Conservation (phyloP, 225 moss, liverwort and hornwort species). For the Bryum argenteum region DNA sequence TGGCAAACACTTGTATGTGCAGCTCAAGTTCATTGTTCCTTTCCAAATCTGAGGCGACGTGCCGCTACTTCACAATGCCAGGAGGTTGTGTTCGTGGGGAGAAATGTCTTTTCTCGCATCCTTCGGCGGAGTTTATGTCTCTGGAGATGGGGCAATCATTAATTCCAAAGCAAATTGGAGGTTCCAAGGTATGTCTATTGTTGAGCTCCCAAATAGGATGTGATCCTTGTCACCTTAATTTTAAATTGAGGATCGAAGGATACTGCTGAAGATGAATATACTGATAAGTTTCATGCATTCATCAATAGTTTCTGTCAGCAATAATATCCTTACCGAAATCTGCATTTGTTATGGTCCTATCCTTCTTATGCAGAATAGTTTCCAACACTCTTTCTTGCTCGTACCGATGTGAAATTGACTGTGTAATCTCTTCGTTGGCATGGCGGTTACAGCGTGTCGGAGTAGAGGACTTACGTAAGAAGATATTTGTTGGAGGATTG, state of each 20-base stretch:
- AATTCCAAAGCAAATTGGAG: constrained; percentile 52
- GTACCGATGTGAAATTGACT: neutral
- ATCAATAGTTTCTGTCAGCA: neutral
- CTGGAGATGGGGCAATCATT: constrained; percentile 55
- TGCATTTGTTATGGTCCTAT: neutral
- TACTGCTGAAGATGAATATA: neutral
- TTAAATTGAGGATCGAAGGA: neutral
- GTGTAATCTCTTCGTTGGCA: constrained; percentile 25
- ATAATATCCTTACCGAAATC: neutral
- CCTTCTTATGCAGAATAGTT: too few species aligned
- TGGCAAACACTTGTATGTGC: constrained; percentile 24
- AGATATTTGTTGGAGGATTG: constrained; percentile 95
- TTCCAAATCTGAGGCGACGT: constrained; percentile 73
- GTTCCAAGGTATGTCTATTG: constrained; percentile 45
- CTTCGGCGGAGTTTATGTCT: constrained; percentile 51
- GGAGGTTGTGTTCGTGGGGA: constrained; percentile 98
- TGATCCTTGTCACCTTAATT: neutral
- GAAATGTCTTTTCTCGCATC: constrained; percentile 87
- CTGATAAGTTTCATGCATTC: neutral
- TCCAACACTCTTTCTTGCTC: neutral
- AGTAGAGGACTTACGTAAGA: constrained; percentile 86
- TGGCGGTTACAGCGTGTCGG: constrained; percentile 59
- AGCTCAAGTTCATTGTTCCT: constrained; percentile 56
- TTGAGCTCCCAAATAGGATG: neutral
- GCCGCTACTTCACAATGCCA: constrained; percentile 92